These are phyloP conservation scores for Aureobasidium uvarum DNA, from an alignment of 2,329 filamentous ascomycete genomes.

Conservation along the genomic window DNA sequence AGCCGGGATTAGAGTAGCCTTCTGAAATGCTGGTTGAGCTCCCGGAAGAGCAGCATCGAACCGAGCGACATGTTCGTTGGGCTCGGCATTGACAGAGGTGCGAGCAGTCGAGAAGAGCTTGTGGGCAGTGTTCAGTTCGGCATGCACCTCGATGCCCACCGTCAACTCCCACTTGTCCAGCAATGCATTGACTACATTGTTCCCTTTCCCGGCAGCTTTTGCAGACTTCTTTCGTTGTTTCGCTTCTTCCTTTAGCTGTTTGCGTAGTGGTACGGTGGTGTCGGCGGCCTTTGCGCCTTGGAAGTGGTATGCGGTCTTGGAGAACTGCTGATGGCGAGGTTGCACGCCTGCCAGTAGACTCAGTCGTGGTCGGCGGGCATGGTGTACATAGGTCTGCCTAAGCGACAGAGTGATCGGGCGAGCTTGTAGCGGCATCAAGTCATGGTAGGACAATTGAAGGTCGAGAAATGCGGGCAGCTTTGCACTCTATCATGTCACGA, in stretches of 20 bases:
- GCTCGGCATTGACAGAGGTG: conserved; percentile 42
- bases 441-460: conserved; percentile 15
- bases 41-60: conserved; percentile 92
- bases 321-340: background rate
- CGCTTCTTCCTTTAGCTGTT: conserved; percentile 45
- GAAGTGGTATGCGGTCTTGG: background rate
- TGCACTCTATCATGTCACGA: conserved; percentile 8
- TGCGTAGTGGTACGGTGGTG: conserved; percentile 38
- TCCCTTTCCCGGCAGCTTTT: conserved; percentile 30
- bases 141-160: conserved; percentile 95
- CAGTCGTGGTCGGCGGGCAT: conserved; percentile 17
- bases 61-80: conserved; percentile 82
- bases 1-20: conserved; percentile 80
- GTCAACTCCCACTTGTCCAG: conserved; percentile 80
- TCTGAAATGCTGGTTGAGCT: conserved; percentile 81
- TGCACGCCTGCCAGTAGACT: background rate
- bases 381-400: conserved; percentile 3
- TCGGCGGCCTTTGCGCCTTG: conserved; percentile 23
- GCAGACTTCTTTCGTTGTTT: conserved; percentile 37
- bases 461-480: conserved; percentile 11
- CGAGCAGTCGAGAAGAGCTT: conserved; percentile 80
- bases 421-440: conserved; percentile 25
- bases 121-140: conserved; percentile 81
- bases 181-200: conserved; percentile 29
- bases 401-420: conserved; percentile 10